Evolutionary conservation across 352 stramenopile genomes (phyloP).

Genomic region (Nothophytophthora sp.): DNA sequence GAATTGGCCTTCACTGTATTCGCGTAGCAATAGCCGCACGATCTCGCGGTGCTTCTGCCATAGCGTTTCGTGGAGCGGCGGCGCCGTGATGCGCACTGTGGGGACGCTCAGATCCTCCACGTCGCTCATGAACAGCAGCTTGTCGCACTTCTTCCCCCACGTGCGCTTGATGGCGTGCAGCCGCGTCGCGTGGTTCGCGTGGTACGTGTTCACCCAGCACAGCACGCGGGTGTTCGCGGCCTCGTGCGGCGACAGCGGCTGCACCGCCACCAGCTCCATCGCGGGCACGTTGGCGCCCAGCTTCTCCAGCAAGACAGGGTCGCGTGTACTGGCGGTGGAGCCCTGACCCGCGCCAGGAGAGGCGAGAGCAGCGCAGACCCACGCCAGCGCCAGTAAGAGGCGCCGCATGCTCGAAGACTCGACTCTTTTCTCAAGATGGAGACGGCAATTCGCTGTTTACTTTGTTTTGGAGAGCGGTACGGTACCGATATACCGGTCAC

Average conservation of each 20-base stretch:
- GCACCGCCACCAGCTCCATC: constrained; percentile 72
- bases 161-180: constrained; percentile 70
- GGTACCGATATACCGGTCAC: no score
- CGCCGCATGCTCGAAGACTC: no score
- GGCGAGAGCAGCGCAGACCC: constrained; percentile 4
- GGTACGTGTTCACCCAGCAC: constrained; percentile 88
- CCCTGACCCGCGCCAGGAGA: neutral
- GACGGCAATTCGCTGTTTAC: no score
- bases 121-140: constrained; percentile 90
- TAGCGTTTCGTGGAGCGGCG: constrained; percentile 70
- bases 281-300: constrained; percentile 68
- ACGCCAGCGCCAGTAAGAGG: no score
- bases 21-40: constrained; percentile 64
- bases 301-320: constrained; percentile 23
- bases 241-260: constrained; percentile 38
- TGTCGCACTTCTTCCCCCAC: constrained; percentile 83
- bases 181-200: constrained; percentile 69
- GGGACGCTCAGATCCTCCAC: constrained; percentile 59
- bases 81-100: constrained; percentile 64
- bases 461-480: no score
- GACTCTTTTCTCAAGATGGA: no score
- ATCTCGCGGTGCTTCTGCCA: constrained; percentile 89
- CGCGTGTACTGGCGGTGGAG: neutral
- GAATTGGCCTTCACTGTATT: constrained; percentile 65
- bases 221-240: constrained; percentile 57